These are phyloP conservation scores for Cryptococcus maquisensis DNA, from an alignment of 1,284 basidiomycete genomes.

Conservation along the genomic window DNA sequence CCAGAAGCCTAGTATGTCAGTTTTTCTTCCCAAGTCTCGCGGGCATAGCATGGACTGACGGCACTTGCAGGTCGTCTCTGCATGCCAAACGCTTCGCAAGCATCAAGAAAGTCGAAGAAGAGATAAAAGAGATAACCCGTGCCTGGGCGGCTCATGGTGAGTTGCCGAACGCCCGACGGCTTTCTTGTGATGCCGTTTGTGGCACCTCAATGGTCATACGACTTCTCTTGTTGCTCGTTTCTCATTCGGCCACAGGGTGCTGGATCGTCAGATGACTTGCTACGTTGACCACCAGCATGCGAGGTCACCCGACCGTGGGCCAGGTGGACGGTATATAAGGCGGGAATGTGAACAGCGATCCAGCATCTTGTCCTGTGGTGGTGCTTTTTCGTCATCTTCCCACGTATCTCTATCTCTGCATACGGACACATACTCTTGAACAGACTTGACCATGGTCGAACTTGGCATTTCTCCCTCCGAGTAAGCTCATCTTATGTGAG, in stretches of 20 bases:
- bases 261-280: background rate
- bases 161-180: too few species aligned
- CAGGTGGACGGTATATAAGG: background rate
- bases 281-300: background rate
- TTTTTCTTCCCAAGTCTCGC: too few species aligned
- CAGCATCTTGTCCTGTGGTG: background rate
- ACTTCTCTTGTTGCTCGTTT: background rate
- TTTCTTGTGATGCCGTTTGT: background rate
- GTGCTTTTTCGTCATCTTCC: background rate
- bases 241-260: background rate
- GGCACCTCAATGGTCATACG: too few species aligned
- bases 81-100: too few species aligned
- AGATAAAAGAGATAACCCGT: too few species aligned
- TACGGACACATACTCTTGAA: background rate
- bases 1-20: too few species aligned
- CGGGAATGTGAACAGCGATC: background rate
- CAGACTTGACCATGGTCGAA: constrained; percentile 22
- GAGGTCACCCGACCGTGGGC: constrained; percentile 6
- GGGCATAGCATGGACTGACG: too few species aligned
- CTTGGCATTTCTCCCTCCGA: constrained; percentile 42
- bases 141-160: too few species aligned
- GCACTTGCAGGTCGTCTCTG: too few species aligned
- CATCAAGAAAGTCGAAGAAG: background rate
- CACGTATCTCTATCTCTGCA: background rate
- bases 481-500: constrained; percentile 22